Evolutionary conservation across 1,284 basidiomycete genomes (phyloP), one percentile per base, ranked within the genome.

Genomic region (Naganishia liquefaciens): DNA sequence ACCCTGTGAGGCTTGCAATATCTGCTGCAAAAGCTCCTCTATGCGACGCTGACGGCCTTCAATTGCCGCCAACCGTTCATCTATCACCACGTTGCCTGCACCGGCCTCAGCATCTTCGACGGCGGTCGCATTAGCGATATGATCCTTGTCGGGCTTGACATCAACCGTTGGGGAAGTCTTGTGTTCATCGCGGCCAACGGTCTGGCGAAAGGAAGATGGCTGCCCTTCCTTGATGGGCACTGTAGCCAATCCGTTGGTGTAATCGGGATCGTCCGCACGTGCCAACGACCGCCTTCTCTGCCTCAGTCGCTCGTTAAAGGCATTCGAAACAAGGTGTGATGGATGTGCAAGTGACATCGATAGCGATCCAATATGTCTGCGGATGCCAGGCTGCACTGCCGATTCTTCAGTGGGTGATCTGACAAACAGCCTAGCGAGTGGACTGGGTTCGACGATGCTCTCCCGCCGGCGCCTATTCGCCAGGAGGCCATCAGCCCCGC

Each of bases 341-440:
- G 57, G 47, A 46, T 60, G 57, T 17, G 57, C 44, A 5, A 60
- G 46, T 2, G 57, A 60, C 57, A 60, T 60, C 10, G 57, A 60
- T 9, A 60, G 57, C 33, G 57, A 60, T 50, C 57, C 57, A 21
- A 49, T 28, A 47, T 60, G 57, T 37, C 57, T 51, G 2, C 58
- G 57, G 13, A 54, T 33, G 7, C 40, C 60, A 23, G 44, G 46
- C 9, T 37, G 57, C 9, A 66, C 9, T 11, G 27, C 27, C 6
- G 68, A 47, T 39, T 67, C 62, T 5, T 68, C 54, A 1, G 63
- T 66, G 0, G 66, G 63, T 11, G 64, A 63, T 10, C 69, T 57
- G 9, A 78, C 72, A 62, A 79, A 79, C 23, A 79, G 69, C 53
- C 76, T 68, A 5, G 78, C 78, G 5, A 79, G 70, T 0, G 78